Evolutionary conservation across 257 asterid species (phyloP).

Genomic region (Gentiana dahurica): DNA sequence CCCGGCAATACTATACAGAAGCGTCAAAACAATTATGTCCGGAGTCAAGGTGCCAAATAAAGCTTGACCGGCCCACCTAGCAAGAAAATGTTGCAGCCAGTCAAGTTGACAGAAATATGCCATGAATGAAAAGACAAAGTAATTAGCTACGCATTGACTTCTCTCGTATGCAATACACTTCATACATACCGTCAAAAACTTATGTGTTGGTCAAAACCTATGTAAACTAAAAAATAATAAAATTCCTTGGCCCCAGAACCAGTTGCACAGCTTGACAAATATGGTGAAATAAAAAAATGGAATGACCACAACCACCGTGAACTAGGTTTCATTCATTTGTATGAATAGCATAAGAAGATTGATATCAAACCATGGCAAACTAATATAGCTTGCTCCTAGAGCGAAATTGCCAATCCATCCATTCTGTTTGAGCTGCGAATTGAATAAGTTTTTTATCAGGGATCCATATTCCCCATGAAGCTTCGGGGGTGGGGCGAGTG

Average conservation of each 20-base stretch:
- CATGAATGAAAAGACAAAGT: neutral
- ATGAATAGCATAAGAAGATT: constrained; percentile 9
- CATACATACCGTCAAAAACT: neutral
- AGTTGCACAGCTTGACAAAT: too few species aligned
- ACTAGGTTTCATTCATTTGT: neutral
- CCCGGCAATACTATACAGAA: constrained; percentile 88
- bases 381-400: constrained; percentile 90
- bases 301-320: too few species aligned
- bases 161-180: constrained; percentile 1
- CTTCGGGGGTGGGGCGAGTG: too few species aligned
- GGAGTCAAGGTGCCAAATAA: constrained; percentile 88
- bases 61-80: constrained; percentile 99
- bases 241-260: too few species aligned
- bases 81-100: constrained; percentile 8
- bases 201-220: too few species aligned
- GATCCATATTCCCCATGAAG: neutral
- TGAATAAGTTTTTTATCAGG: neutral
- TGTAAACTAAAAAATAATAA: too few species aligned
- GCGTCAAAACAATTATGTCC: constrained; percentile 74
- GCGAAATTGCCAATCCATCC: constrained; percentile 99
- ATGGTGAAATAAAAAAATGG: too few species aligned
- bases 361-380: constrained; percentile 78
- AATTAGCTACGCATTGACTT: neutral
- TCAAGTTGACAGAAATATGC: constrained; percentile 10
- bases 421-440: constrained; percentile 86